Evolutionary conservation across 2,329 filamentous ascomycete species (phyloP), one percentile per base, ranked within the genome.

Genomic region (Verticillium dahliae): DNA sequence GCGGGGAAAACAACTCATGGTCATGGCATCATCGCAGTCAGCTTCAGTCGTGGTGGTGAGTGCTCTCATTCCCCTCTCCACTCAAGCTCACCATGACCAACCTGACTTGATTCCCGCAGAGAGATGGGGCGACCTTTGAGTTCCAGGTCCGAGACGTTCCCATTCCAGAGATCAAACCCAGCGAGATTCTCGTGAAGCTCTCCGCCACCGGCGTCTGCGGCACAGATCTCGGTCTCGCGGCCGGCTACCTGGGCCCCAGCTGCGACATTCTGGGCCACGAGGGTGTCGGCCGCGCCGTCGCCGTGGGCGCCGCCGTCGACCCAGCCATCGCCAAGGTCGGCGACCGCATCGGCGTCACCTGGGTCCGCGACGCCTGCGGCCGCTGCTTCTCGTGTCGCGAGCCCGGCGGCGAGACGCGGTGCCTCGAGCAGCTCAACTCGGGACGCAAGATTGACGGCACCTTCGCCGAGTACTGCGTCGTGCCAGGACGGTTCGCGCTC

Each of bases 181-280:
- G 65, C 27, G 67, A 69, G 52, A 61, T 72, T 22, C 73, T 78
- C 2, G 67, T 78, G 35, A 68, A 69, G 22, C 67, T 78, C 2
- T 67, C 69, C 15, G 67, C 71, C 1, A 76, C 75, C 2, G 72
- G 72, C 14, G 65, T 78, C 38, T 78, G 76, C 61, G 76, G 75
- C 3, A 75, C 76, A 7, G 76, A 78, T 61, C 65, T 73, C 15
- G 69, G 68, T 15, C 70, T 79, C 58, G 77, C 76, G 0, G 60
- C 70, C 0, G 76, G 76, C 11, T 68, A 75, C 31, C 65, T 78
- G 55, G 75, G 75, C 0, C 73, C 74, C 0, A 69, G 69, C 0
- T 66, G 69, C 5, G 63, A 71, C 31, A 71, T 77, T 1, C 69
- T 77, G 0, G 78, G 79, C 4, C 79, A 81, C 57, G 79, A 81